Conservation (phyloP, 192 early-diverging fungal genomes). For the Backusella luteola region DNA sequence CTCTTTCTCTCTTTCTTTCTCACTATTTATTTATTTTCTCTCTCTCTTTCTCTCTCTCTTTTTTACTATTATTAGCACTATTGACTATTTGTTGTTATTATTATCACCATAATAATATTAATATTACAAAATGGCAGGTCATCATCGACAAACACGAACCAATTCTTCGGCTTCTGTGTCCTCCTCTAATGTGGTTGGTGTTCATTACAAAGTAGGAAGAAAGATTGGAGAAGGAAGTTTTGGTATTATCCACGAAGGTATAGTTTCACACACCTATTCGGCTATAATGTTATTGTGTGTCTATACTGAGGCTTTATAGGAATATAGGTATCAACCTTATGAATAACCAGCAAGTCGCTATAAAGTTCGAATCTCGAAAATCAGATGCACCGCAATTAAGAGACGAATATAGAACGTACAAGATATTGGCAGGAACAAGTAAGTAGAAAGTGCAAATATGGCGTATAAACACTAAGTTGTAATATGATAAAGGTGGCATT, state of each 20-base stretch:
- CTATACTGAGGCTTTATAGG: conserved; percentile 1
- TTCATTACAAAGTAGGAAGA: conserved; percentile 93
- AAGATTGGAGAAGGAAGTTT: conserved; percentile 98
- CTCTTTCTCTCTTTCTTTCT: background rate
- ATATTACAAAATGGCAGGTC: background rate
- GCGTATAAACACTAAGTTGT: background rate
- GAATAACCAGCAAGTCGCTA: conserved; percentile 91
- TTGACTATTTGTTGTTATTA: background rate
- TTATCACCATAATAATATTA: background rate
- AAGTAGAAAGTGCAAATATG: conserved; percentile 11
- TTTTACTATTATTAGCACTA: conserved; percentile 8
- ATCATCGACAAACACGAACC: conserved; percentile 17
- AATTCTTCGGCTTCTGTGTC: conserved; percentile 33
- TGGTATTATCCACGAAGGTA: conserved; percentile 99
- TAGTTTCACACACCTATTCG: background rate
- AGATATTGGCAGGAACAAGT: conserved; percentile 78
- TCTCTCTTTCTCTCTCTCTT: background rate
- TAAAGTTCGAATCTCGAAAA: conserved; percentile 97
- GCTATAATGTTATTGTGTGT: background rate
- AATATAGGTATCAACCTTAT: conserved; percentile 77
- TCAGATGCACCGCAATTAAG: conserved; percentile 95
- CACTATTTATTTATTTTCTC: background rate
- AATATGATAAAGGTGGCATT: conserved; percentile 63
- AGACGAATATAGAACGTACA: conserved; percentile 96
- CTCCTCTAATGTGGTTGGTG: conserved; percentile 83